Conservation (phyloP, 2,329 filamentous ascomycete species). For the Colletotrichum siamense region DNA sequence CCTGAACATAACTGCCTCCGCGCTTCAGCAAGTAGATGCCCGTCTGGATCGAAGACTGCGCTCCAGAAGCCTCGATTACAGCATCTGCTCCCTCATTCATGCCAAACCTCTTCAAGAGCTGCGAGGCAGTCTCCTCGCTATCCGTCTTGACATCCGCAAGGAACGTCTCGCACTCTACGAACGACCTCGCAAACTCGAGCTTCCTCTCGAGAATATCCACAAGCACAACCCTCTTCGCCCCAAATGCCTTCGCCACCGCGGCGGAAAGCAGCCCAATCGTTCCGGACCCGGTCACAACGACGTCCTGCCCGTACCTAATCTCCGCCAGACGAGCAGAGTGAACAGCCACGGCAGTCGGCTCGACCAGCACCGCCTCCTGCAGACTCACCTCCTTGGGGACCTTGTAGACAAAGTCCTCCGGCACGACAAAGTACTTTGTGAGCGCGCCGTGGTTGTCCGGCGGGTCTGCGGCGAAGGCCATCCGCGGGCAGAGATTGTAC, state of each 20-base stretch:
- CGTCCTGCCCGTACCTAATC: not conserved
- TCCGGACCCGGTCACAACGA: not conserved
- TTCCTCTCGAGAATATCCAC: slow-evolving; percentile 2
- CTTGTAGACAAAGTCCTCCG: slow-evolving; percentile 84
- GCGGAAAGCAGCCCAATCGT: slow-evolving; percentile 8
- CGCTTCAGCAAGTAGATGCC: not conserved
- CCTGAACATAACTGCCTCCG: slow-evolving; percentile 2
- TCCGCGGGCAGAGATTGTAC: slow-evolving; percentile 82
- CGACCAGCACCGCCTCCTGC: slow-evolving; percentile 20
- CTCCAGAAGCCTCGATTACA: not conserved
- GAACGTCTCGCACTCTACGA: not conserved
- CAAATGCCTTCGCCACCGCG: slow-evolving; percentile 7
- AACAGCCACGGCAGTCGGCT: slow-evolving; percentile 7
- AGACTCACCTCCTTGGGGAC: slow-evolving; percentile 66
- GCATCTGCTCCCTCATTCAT: not conserved
- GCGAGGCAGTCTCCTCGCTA: not conserved
- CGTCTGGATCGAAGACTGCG: not conserved
- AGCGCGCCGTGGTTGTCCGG: slow-evolving; percentile 78
- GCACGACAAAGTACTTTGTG: slow-evolving; percentile 76
- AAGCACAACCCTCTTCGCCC: not conserved
- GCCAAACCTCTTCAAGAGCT: not conserved
- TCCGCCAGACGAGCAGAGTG: not conserved
- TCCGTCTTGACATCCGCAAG: not conserved
- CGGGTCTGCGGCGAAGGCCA: slow-evolving; percentile 86
- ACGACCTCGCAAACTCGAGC: not conserved